phyloP scores from a whole-genome alignment of 371 early-diverging fungal genomes.

The Cladochytrium tenue region DNA sequence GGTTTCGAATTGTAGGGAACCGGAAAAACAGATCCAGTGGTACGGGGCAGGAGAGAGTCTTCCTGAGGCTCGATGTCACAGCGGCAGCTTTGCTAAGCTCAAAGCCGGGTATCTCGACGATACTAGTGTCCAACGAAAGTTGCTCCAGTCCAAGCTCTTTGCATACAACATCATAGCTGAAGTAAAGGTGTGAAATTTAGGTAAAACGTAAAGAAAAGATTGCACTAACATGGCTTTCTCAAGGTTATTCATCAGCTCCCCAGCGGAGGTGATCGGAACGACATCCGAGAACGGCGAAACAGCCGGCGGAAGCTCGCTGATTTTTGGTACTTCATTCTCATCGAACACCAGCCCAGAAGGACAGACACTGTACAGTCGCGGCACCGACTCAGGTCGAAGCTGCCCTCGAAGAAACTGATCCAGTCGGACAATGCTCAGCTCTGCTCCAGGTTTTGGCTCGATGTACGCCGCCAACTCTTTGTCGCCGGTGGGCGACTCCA shows the following conservation, averaged over 20 bases:
- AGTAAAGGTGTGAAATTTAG: neutral
- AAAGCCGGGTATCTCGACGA: neutral
- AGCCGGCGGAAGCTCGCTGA: neutral
- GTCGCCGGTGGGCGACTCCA: neutral
- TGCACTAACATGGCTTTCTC: neutral
- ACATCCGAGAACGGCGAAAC: neutral
- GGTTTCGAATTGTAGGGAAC: neutral
- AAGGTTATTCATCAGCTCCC: neutral
- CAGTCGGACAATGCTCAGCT: neutral
- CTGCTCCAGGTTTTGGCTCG: neutral
- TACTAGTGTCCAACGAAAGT: neutral
- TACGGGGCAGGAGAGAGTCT: neutral
- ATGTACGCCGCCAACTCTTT: neutral
- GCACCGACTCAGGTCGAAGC: neutral
- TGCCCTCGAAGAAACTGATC: neutral
- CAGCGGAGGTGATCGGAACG: neutral
- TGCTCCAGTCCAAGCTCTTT: neutral
- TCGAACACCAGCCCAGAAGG: neutral
- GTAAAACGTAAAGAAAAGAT: neutral
- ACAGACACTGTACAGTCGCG: neutral
- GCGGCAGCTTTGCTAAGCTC: neutral
- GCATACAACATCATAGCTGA: neutral
- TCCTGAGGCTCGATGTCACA: neutral
- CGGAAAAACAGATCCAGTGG: neutral
- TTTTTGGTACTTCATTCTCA: neutral